Evolutionary conservation across 1,139 yeast species (phyloP), one percentile per base, ranked within the genome.

Genomic region (Suhomyces terraborum): DNA sequence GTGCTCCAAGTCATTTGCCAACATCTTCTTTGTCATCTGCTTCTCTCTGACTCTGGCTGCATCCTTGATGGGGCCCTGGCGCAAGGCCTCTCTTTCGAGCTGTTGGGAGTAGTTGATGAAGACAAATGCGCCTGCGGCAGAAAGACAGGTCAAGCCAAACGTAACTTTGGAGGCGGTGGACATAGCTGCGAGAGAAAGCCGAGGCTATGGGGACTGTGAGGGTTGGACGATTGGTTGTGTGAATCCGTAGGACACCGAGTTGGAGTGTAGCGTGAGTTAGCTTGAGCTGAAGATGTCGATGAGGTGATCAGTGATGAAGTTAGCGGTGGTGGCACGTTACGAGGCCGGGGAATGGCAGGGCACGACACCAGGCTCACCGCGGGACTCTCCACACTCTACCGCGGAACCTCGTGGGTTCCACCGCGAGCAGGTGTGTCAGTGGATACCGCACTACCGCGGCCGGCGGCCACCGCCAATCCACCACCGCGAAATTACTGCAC

Each of bases 11-110:
- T 79, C 76, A 55, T 93, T 86, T 40, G 77, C 77, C 48, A 59
- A 51, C 54, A 68, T 70, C 53, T 73, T 73, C 54, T 61, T 61
- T 40, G 64, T 61, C 50, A 60, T 52, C 30, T 47, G 42, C 57
- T 77, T 78, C 40, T 69, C 75, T 38, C 72, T 66, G 49, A 80
- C 61, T 44, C 93, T 66, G 48, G 74, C 80, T 9, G 88, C 87
- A 57, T 86, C 95, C 54, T 81, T 82, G 55, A 84, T 79, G 8
- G 95, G 94, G 1, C 95, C 95, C 56, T 82, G 88, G 49, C 84
- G 80, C 40, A 85, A 69, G 3, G 86, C 82, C 6, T 75, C 79
- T 49, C 88, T 73, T 60, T 86, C 94, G 44, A 76, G 62, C 27
- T 72, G 74, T 58, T 86, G 95, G 38, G 84, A 76, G 48, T 71